Evolutionary conservation across 2,329 filamentous ascomycete genomes (phyloP).

Genomic region (Pseudogymnoascus sp.): DNA sequence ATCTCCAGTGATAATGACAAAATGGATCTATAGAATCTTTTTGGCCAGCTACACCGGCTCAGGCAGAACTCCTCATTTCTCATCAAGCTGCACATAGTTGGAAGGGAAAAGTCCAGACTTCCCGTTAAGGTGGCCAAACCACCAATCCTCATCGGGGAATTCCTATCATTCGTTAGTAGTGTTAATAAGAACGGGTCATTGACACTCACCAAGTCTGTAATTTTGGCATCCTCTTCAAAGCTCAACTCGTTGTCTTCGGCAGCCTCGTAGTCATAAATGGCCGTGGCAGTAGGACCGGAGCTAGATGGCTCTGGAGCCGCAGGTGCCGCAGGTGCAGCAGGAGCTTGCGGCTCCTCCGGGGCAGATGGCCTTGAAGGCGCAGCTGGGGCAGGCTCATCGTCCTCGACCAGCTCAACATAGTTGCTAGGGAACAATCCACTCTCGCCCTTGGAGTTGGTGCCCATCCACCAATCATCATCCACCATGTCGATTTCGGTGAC

Average conservation of each 20-base stretch:
- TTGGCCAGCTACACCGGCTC: not conserved
- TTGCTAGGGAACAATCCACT: constrained; percentile 92
- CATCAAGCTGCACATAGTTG: constrained; percentile 57
- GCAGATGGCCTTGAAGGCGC: constrained; percentile 22
- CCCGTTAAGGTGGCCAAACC: constrained; percentile 81
- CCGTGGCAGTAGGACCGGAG: constrained; percentile 62
- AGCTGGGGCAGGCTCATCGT: constrained; percentile 38
- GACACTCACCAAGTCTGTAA: constrained; percentile 65
- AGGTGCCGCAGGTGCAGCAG: constrained; percentile 33
- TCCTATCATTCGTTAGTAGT: constrained; percentile 45
- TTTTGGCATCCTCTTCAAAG: constrained; percentile 82
- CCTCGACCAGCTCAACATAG: constrained; percentile 82
- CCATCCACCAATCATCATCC: constrained; percentile 98
- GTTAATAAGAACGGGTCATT: not conserved
- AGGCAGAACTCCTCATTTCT: constrained; percentile 16
- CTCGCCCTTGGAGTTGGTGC: constrained; percentile 77
- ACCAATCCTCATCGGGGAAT: constrained; percentile 98
- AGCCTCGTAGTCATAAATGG: constrained; percentile 92
- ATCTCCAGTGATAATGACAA: not conserved
- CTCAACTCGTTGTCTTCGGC: constrained; percentile 84
- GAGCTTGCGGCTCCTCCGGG: constrained; percentile 30
- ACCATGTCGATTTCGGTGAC: constrained; percentile 95
- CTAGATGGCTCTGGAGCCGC: constrained; percentile 30
- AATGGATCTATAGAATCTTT: constrained; percentile 4
- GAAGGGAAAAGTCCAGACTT: constrained; percentile 76